Evolutionary conservation across 345 rosid species (phyloP).

Genomic region (Salix caprea): DNA sequence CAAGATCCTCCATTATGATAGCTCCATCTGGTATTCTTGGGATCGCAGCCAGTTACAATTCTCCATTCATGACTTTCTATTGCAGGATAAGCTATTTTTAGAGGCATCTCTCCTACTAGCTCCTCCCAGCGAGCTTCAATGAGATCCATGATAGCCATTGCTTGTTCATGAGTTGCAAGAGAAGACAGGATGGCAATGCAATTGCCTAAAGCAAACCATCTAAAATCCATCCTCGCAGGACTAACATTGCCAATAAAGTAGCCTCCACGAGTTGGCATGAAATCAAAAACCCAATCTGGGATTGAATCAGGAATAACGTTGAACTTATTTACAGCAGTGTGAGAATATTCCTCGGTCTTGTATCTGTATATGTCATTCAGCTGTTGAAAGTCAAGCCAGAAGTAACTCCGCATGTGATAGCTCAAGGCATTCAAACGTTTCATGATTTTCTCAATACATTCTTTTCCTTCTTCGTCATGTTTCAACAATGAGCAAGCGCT

Average conservation of each 20-base stretch:
- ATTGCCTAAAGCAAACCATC: conserved; percentile 36
- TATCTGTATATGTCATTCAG: conserved; percentile 35
- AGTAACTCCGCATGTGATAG: conserved; percentile 33
- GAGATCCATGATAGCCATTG: conserved; percentile 33
- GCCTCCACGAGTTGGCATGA: conserved; percentile 37
- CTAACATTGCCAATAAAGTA: conserved; percentile 37
- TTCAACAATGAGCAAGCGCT: conserved; percentile 57
- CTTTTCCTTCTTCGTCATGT: conserved; percentile 45
- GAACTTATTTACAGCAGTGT: conserved; percentile 38
- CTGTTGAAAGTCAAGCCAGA: conserved; percentile 34
- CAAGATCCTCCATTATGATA: conserved; percentile 41
- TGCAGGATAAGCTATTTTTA: conserved; percentile 34
- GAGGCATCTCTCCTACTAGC: conserved; percentile 36
- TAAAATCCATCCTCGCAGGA: conserved; percentile 33
- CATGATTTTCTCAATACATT: conserved; percentile 28
- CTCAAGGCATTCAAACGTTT: conserved; percentile 34
- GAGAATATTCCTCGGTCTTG: conserved; percentile 38
- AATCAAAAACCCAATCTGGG: conserved; percentile 36
- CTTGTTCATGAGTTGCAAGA: conserved; percentile 33
- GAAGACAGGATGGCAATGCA: conserved; percentile 36
- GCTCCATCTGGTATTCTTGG: conserved; percentile 39
- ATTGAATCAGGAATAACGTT: conserved; percentile 37
- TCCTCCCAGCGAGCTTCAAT: conserved; percentile 36
- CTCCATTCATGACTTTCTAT: conserved; percentile 35
- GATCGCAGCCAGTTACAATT: conserved; percentile 35